Evolutionary conservation across 2,329 filamentous ascomycete species (phyloP).

Genomic region (Calycina marina): DNA sequence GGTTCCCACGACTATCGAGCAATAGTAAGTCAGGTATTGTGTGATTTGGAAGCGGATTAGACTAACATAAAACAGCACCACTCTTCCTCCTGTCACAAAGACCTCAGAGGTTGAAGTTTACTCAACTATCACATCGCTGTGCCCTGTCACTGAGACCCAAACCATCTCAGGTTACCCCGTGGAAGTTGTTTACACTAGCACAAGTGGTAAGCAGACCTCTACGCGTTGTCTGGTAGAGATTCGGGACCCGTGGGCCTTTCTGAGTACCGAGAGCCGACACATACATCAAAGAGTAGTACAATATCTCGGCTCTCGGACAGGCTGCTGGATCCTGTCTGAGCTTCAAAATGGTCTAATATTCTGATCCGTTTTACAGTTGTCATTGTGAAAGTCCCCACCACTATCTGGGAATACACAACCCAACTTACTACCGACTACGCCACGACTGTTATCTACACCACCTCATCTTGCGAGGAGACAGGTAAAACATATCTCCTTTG

Average conservation of each 20-base stretch:
- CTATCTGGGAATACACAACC: slow-evolving; percentile 24
- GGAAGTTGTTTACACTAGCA: slow-evolving; percentile 19
- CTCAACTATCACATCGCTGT: slow-evolving; percentile 26
- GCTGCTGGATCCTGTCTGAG: too few species aligned
- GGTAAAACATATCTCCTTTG: too few species aligned
- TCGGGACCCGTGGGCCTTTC: too few species aligned
- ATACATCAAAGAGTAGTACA: too few species aligned
- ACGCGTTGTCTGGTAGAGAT: too few species aligned
- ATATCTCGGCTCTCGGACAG: too few species aligned
- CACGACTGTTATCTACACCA: slow-evolving; percentile 9
- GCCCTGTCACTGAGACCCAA: slow-evolving; percentile 31
- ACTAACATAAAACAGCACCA: slow-evolving; percentile 5
- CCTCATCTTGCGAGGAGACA: not conserved
- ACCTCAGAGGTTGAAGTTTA: slow-evolving; percentile 21
- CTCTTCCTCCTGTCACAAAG: slow-evolving; percentile 1
- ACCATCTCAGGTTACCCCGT: slow-evolving; percentile 28
- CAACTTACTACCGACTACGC: slow-evolving; percentile 22
- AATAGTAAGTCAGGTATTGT: slow-evolving; percentile 5
- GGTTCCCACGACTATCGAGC: slow-evolving; percentile 7
- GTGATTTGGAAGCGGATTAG: slow-evolving; percentile 1
- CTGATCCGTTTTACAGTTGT: slow-evolving; percentile 4
- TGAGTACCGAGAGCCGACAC: too few species aligned
- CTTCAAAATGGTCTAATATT: not conserved
- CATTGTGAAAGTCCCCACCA: slow-evolving; percentile 14
- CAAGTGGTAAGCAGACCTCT: too few species aligned